Evolutionary conservation across 2,329 filamentous ascomycete species (phyloP).

Genomic region (Colletotrichum euphorbiae): DNA sequence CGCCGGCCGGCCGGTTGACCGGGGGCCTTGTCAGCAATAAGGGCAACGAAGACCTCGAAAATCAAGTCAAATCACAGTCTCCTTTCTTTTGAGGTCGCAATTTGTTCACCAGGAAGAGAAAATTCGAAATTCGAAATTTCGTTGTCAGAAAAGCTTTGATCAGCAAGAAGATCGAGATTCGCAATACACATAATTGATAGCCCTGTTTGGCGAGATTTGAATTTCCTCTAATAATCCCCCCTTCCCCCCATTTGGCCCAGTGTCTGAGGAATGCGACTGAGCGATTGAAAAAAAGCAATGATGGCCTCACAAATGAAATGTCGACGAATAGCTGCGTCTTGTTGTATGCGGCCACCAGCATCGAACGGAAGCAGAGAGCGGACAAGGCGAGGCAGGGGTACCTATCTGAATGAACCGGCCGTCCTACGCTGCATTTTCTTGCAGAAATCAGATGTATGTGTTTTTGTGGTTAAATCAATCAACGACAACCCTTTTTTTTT

Average conservation of each 20-base stretch:
- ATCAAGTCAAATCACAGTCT: not conserved
- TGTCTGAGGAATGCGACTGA: not conserved
- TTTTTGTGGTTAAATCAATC: conserved; percentile 7
- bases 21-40: conserved; percentile 11
- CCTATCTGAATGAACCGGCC: conserved; percentile 8
- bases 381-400: conserved; percentile 1
- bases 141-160: not conserved
- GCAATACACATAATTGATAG: not conserved
- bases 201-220: conserved; percentile 20
- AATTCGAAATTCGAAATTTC: conserved; percentile 12
- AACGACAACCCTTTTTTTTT: not conserved
- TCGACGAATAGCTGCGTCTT: not conserved
- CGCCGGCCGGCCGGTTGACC: conserved; percentile 14
- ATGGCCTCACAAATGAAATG: conserved; percentile 9
- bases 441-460: conserved; percentile 5
- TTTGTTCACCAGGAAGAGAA: not conserved
- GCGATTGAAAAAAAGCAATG: conserved; percentile 7
- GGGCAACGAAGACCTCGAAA: conserved; percentile 19
- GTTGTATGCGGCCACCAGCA: not conserved
- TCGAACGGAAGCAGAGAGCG: not conserved
- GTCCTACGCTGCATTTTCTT: conserved; percentile 18
- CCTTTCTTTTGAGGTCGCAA: conserved; percentile 9
- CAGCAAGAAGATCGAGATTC: conserved; percentile 4
- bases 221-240: conserved; percentile 1
- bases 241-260: not conserved